Evolutionary conservation across 192 early-diverging fungal genomes (phyloP).

Genomic region (Coemansia guatemalensis): DNA sequence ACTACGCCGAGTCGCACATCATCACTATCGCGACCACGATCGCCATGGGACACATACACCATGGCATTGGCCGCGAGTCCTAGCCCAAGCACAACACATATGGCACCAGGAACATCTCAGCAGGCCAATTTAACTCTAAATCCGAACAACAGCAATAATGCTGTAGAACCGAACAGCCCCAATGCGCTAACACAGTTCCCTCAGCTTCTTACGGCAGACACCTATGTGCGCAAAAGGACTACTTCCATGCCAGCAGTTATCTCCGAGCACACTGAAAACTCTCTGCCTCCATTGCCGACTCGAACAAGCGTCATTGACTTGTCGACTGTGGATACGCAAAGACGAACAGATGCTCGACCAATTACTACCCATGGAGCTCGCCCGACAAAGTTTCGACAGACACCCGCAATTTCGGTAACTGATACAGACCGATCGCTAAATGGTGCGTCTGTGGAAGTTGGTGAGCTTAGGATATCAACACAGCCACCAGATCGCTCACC

Average conservation of each 20-base stretch:
- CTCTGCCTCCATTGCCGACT: neutral
- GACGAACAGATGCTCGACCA: neutral
- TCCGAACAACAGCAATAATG: neutral
- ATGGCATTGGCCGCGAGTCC: neutral
- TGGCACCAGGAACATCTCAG: neutral
- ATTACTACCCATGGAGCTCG: neutral
- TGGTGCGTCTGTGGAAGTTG: neutral
- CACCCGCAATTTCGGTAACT: neutral
- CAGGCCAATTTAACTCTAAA: neutral
- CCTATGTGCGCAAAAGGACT: neutral
- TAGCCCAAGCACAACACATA: neutral
- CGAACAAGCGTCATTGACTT: neutral
- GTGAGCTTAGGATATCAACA: neutral
- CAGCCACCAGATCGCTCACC: neutral
- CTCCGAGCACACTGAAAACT: neutral
- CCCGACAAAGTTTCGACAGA: neutral
- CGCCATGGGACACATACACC: neutral
- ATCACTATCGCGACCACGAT: neutral
- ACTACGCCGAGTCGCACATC: neutral
- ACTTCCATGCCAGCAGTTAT: neutral
- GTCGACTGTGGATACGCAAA: neutral
- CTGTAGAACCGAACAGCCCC: neutral
- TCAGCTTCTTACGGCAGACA: neutral
- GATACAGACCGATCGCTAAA: neutral
- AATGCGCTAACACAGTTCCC: neutral